Evolutionary conservation across 306 rosid genomes (phyloP), one percentile per base, ranked within the genome.

Genomic region (Pachyrhizus erosus): DNA sequence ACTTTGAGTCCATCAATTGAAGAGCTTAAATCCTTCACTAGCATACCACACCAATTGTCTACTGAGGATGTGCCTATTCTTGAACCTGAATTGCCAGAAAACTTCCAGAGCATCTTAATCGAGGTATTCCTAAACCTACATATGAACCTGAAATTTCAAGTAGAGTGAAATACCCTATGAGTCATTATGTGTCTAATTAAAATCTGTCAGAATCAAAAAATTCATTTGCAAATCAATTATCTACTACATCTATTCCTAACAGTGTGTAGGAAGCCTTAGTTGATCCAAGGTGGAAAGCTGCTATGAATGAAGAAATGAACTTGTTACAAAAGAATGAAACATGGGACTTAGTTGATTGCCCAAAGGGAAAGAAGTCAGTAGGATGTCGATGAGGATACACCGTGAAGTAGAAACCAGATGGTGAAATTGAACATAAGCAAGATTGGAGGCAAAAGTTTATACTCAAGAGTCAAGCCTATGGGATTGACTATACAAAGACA

Each of bases 31-130:
- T n/a, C 49, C 26, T 21, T 58, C 9, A 55, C 61, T 20, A 33
- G 8, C 33, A 34, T 17, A 68, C 68, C 76, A 79, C 1, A 43
- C 54, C 34, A 67, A 20, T 51, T 11, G 14, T 52, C 76, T 79
- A 12, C 18, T 51, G 17, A 37, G 73, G 62, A 65, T 20, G 5
- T 1, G 10, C 26, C n/a, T 78, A 5, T 7, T 31, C 26, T 18
- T 12, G 12, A 48, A 14, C 42, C 10, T 12, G 7, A 77, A 18
- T 20, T 54, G 2, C 23, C 9, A 17, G 7, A 7, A 58, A 11
- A 58, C 17, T 43, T 24, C 75, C 21, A 42, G 7, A 43, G 2
- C 37, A 5, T 70, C 21, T 5, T 37, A 70, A 7, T 70, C 23
- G 31, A 42, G 75, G 55, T 42, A 69, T n/a, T 42, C 57, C 37